Evolutionary conservation across 805 yeast genomes (phyloP).

Genomic region (Metschnikowia lachancei): DNA sequence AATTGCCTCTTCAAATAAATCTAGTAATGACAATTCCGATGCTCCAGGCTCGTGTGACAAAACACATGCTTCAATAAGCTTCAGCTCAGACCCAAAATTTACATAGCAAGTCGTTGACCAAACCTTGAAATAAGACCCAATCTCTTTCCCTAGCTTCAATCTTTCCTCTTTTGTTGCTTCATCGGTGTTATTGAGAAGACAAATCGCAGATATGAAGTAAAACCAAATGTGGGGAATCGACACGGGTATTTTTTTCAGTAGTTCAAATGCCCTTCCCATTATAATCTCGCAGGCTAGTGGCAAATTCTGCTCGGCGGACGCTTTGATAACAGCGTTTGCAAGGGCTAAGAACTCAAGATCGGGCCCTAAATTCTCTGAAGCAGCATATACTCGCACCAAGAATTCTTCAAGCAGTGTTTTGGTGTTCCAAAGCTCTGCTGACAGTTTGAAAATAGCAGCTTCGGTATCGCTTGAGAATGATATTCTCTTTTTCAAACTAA

Average conservation of each 20-base stretch:
- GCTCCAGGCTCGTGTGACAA: conserved; percentile 15
- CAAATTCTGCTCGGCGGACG: conserved; percentile 17
- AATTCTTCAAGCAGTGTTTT: conserved; percentile 10
- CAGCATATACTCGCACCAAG: conserved; percentile 3
- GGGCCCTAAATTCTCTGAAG: conserved; percentile 5
- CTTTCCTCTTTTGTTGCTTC: conserved; percentile 20
- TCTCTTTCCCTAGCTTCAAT: conserved; percentile 22
- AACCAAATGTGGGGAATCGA: conserved; percentile 25
- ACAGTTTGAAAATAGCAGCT: not conserved
- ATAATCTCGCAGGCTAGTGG: conserved; percentile 20
- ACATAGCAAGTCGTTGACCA: conserved; percentile 38
- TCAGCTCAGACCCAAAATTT: conserved; percentile 38
- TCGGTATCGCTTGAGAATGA: conserved; percentile 12
- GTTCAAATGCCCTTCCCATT: conserved; percentile 17
- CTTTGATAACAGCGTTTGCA: conserved; percentile 17
- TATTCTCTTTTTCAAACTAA: conserved; percentile 11
- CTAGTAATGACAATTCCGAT: conserved; percentile 39
- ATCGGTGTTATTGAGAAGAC: conserved; percentile 21
- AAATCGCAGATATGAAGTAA: conserved; percentile 21
- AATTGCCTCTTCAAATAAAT: conserved; percentile 46
- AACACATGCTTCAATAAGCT: conserved; percentile 33
- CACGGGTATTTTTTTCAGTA: conserved; percentile 23
- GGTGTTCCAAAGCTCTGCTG: conserved; percentile 13
- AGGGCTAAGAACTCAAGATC: conserved; percentile 18
- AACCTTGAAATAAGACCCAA: conserved; percentile 26